Base-by-base conservation (phyloP, 331 rosid genomes). In the Malus hybrid region DNA sequence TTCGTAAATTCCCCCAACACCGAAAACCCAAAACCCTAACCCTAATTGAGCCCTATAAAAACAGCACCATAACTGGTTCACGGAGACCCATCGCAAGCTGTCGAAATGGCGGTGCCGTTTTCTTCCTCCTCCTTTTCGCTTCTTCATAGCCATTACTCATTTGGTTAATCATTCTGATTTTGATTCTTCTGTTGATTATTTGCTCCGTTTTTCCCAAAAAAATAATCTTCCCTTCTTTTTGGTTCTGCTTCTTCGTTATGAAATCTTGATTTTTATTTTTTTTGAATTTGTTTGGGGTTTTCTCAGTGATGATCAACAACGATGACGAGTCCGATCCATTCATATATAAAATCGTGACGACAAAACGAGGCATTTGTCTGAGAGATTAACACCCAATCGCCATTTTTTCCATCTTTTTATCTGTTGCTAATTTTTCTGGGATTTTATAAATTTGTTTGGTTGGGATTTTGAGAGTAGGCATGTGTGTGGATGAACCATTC, bases 291-390 rank as follows among this genome's bases (percentile, higher is more conserved):
- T 52, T 71, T 61, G 86, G 89, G 27, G 72, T 55, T 69, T 76
- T 87, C 95, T 87, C 92, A 1, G 82, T 91, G 95, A 91, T 91
- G 95, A 91, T 80, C 75, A 83, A 79, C 55, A 72, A 32, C 9
- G 92, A 89, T 91, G 91, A 91, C 93, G 97, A 91, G 97, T 89
- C 97, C 59, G 95, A 83, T 88, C 95, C 95, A 91, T 89, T 89
- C 91, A 83, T 60, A 60, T 6, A 39, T 24, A 62, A 72, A 86
- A 81, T 72, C 56, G 80, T 91, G 95, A 91, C 82, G 97, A 91
- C 95, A 77, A 82, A 81, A 48, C 93, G 97, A 91, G 97, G 95
- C 97, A 89, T 89, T 87, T 91, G 95, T 91, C 93, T 91, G 97
- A 91, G 95, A 87, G 93, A 77, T 24, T 5, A 5, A 2, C 34